These are phyloP conservation scores for Penicillium cosmopolitanum DNA, from an alignment of 495 filamentous ascomycete species.

Conservation along the genomic window DNA sequence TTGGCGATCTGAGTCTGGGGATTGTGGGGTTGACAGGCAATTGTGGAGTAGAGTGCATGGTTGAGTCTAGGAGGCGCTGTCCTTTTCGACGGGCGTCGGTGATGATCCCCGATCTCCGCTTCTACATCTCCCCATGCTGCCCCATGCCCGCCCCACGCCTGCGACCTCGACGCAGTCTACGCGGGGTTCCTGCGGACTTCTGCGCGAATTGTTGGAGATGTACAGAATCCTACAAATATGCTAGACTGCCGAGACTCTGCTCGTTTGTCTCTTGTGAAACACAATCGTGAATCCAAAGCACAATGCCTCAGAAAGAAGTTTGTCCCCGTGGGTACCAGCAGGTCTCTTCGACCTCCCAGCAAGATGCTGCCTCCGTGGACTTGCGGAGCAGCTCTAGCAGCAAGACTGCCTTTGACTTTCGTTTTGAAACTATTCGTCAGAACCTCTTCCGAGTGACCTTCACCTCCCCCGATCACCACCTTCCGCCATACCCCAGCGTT, in stretches of 20 bases:
- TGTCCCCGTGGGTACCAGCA: slow-evolving; percentile 46
- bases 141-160: slow-evolving; percentile 10
- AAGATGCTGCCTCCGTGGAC: slow-evolving; percentile 35
- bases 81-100: slow-evolving; percentile 23
- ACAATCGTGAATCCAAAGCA: slow-evolving; percentile 23
- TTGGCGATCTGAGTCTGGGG: slow-evolving; percentile 7
- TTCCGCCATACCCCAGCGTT: slow-evolving; percentile 64
- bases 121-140: background rate
- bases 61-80: background rate
- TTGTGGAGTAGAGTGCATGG: background rate
- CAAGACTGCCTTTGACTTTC: slow-evolving; percentile 51
- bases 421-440: slow-evolving; percentile 59
- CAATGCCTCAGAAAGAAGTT: slow-evolving; percentile 61
- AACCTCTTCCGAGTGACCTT: slow-evolving; percentile 70
- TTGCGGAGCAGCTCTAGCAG: slow-evolving; percentile 46
- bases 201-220: slow-evolving; percentile 3
- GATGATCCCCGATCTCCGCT: slow-evolving; percentile 38
- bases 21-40: background rate
- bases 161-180: slow-evolving; percentile 4
- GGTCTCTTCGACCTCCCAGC: slow-evolving; percentile 23
- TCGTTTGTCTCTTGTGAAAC: slow-evolving; percentile 12
- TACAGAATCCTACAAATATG: slow-evolving; percentile 36
- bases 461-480: slow-evolving; percentile 56
- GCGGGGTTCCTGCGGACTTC: slow-evolving; percentile 9
- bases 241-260: slow-evolving; percentile 9